A percentile compares a stretch with the other conserved stretches of the same genome.
Evolutionary conservation across 257 asterid species (phyloP).

Genomic region (Rauvolfia tetraphylla): DNA sequence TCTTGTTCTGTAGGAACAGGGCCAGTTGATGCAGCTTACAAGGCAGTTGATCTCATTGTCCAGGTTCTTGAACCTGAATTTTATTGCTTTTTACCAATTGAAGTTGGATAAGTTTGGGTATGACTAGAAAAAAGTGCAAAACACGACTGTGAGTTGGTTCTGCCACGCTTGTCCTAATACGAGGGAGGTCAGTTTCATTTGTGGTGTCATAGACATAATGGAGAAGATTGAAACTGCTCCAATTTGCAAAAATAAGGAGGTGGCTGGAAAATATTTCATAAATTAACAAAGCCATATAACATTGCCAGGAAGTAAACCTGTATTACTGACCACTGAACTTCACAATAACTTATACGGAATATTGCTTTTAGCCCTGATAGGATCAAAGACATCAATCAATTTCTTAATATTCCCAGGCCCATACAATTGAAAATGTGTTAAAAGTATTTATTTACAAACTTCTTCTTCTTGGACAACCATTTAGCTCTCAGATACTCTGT

Average conservation of each 20-base stretch:
- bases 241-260: not conserved
- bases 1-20: conserved; percentile 94
- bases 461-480: too few relatives aligned
- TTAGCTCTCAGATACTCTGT: not conserved
- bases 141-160: not conserved
- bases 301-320: not conserved
- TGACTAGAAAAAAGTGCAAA: not conserved
- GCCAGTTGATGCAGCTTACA: conserved; percentile 95
- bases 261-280: not conserved
- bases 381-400: not conserved
- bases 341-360: not conserved
- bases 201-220: not conserved
- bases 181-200: not conserved
- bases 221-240: not conserved
- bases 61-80: conserved; percentile 49
- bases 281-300: not conserved
- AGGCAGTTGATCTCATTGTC: conserved; percentile 81
- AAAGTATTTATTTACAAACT: not conserved
- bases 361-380: not conserved
- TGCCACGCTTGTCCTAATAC: not conserved
- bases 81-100: conserved; percentile 10
- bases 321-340: not conserved
- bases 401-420: not conserved
- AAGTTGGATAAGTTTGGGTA: not conserved
- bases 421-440: not conserved